Conservation (phyloP, 2,329 filamentous ascomycete species). For the Aspergillus pseudonomiae region DNA sequence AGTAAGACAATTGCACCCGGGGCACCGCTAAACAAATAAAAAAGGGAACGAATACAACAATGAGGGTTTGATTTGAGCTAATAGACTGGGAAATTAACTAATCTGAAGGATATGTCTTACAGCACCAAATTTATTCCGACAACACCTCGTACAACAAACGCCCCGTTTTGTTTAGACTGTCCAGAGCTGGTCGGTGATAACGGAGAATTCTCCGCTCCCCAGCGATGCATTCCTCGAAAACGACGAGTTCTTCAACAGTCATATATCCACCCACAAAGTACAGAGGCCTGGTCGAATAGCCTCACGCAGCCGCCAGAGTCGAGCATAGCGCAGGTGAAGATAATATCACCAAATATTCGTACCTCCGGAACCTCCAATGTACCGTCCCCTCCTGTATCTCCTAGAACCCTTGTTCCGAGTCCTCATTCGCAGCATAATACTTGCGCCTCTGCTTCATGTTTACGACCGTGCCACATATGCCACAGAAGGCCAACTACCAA, state of each 20-base stretch:
- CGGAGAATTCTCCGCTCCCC: constrained; percentile 13
- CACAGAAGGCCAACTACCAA: constrained; percentile 45
- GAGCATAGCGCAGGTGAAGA: constrained; percentile 6
- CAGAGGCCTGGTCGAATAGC: constrained; percentile 4
- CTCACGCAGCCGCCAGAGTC: constrained; percentile 3
- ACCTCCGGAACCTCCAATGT: constrained; percentile 6
- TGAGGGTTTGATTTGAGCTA: neutral
- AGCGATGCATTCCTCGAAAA: constrained; percentile 19
- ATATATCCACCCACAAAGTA: constrained; percentile 17
- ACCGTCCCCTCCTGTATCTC: constrained; percentile 29
- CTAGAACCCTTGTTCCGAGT: constrained; percentile 31
- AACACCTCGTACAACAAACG: constrained; percentile 18
- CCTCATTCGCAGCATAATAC: constrained; percentile 24
- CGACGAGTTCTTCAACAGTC: constrained; percentile 22
- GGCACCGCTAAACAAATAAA: neutral
- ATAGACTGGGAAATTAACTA: constrained; percentile 1
- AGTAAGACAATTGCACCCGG: neutral
- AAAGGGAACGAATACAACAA: neutral
- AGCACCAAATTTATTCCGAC: constrained; percentile 18
- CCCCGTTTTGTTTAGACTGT: constrained; percentile 19
- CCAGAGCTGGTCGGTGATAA: constrained; percentile 13
- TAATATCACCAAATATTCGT: constrained; percentile 11
- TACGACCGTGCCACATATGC: constrained; percentile 47
- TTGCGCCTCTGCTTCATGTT: constrained; percentile 28
- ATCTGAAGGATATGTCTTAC: neutral